phyloP scores from a whole-genome alignment of 306 rosid genomes.

The Benincasa hispida region DNA sequence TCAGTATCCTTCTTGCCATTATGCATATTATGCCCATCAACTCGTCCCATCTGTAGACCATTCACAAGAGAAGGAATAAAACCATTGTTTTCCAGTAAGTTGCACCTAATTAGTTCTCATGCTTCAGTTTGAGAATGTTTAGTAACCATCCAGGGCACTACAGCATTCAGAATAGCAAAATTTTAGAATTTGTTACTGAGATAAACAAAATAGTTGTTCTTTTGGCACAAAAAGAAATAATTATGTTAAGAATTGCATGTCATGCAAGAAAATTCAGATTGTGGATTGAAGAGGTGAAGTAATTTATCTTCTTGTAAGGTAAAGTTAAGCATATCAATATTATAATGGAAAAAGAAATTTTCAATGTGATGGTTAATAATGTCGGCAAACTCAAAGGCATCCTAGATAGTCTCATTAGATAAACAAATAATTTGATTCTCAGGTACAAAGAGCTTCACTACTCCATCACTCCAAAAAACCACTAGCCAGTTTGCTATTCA shows the following conservation, averaged over 20 bases:
- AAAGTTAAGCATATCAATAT: not conserved
- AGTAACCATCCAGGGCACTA: not conserved
- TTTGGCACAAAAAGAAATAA: not conserved
- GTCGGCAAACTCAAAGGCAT: not conserved
- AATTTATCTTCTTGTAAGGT: not conserved
- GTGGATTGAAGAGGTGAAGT: not conserved
- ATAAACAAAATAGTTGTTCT: not conserved
- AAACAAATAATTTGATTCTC: not conserved
- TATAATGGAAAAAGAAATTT: not conserved
- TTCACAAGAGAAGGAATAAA: slow-evolving; percentile 7
- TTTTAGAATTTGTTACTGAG: not conserved
- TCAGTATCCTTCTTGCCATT: slow-evolving; percentile 49
- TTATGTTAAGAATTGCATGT: not conserved
- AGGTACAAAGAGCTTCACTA: not conserved
- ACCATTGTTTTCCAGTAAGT: not conserved
- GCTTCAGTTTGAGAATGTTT: not conserved
- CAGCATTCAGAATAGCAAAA: not conserved
- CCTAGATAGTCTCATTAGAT: not conserved
- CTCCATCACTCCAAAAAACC: not conserved
- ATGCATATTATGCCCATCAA: slow-evolving; percentile 64
- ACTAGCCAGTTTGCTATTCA: not conserved
- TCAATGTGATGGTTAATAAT: not conserved
- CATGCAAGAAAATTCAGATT: not conserved
- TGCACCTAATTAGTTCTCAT: not conserved
- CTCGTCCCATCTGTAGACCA: slow-evolving; percentile 79